Percentiles rank a stretch among this genome's conserved stretches.
Evolutionary conservation across 768 basidiomycete genomes (phyloP).

Genomic region (Pleurotus tuoliensis): DNA sequence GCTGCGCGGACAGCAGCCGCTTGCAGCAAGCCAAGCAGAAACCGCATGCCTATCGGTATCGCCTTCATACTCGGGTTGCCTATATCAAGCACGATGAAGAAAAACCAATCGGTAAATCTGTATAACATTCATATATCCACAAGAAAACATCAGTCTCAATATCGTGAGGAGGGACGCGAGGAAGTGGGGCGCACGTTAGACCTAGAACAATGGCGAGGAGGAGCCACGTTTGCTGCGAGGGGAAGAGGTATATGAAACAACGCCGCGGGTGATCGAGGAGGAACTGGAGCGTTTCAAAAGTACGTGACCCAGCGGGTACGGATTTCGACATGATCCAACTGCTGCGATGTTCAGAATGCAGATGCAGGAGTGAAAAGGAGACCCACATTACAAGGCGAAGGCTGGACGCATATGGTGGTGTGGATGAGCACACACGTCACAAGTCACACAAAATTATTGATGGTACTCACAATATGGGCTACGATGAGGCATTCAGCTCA

Average conservation of each 20-base stretch:
- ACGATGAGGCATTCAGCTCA: background rate
- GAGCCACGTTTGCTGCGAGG: slow-evolving; percentile 93
- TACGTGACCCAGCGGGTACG: slow-evolving; percentile 52
- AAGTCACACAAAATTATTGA: background rate
- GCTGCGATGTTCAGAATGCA: slow-evolving; percentile 9
- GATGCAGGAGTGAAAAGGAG: background rate
- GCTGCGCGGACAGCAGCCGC: slow-evolving; percentile 79
- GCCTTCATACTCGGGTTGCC: slow-evolving; percentile 64
- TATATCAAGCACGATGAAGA: slow-evolving; percentile 85
- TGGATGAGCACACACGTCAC: background rate
- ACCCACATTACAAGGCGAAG: slow-evolving; percentile 81
- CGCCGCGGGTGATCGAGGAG: slow-evolving; percentile 92
- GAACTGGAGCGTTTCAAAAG: slow-evolving; percentile 82
- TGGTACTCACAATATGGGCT: slow-evolving; percentile 82
- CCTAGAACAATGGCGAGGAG: slow-evolving; percentile 63
- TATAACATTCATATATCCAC: background rate
- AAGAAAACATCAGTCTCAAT: background rate
- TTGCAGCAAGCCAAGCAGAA: slow-evolving; percentile 77
- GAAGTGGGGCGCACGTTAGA: slow-evolving; percentile 57
- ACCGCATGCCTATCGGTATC: slow-evolving; percentile 67
- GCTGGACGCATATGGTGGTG: slow-evolving; percentile 29
- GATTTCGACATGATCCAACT: slow-evolving; percentile 76
- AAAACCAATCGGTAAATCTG: slow-evolving; percentile 84
- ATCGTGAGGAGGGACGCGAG: background rate
- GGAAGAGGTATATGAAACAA: slow-evolving; percentile 89